These are phyloP conservation scores for Pseudogymnoascus sp. DNA, from an alignment of 2,329 filamentous ascomycete species.

Conservation along the genomic window DNA sequence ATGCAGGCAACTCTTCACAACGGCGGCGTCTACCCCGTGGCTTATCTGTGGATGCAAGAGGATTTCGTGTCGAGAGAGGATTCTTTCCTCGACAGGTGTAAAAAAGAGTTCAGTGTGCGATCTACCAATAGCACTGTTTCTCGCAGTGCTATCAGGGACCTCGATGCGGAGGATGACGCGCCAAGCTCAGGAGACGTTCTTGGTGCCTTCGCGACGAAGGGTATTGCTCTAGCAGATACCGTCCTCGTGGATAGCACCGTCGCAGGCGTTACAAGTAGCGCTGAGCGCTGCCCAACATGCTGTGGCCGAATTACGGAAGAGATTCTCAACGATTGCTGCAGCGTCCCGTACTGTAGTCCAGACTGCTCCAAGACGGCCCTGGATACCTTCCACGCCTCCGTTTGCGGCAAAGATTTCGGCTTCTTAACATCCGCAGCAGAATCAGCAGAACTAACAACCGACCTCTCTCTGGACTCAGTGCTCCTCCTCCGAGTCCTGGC, in stretches of 20 bases:
- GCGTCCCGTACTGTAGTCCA: slow-evolving; percentile 22
- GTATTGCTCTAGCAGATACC: slow-evolving; percentile 16
- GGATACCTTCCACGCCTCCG: slow-evolving; percentile 21
- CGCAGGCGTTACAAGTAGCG: slow-evolving; percentile 15
- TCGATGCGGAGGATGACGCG: slow-evolving; percentile 10
- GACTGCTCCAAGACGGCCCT: slow-evolving; percentile 22
- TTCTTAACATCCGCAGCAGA: slow-evolving; percentile 21
- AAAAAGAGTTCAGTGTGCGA: slow-evolving; percentile 17
- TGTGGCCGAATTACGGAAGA: slow-evolving; percentile 18
- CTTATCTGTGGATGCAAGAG: slow-evolving; percentile 21
- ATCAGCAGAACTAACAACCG: slow-evolving; percentile 15
- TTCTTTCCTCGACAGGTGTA: slow-evolving; percentile 14
- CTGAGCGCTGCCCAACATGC: slow-evolving; percentile 19
- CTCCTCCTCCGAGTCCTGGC: slow-evolving; percentile 26
- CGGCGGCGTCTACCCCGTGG: slow-evolving; percentile 20
- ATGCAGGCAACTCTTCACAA: slow-evolving; percentile 19
- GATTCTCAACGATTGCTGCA: slow-evolving; percentile 19
- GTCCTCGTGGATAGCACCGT: slow-evolving; percentile 18
- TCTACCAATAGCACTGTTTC: slow-evolving; percentile 21
- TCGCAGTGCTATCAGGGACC: slow-evolving; percentile 19
- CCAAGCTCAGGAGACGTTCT: slow-evolving; percentile 20
- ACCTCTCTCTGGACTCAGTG: slow-evolving; percentile 22
- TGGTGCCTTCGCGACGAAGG: slow-evolving; percentile 18
- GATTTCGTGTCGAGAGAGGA: slow-evolving; percentile 19
- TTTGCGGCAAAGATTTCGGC: slow-evolving; percentile 25